These are phyloP conservation scores for Metschnikowia peoriensis DNA, from an alignment of 805 yeast species.

Conservation along the genomic window DNA sequence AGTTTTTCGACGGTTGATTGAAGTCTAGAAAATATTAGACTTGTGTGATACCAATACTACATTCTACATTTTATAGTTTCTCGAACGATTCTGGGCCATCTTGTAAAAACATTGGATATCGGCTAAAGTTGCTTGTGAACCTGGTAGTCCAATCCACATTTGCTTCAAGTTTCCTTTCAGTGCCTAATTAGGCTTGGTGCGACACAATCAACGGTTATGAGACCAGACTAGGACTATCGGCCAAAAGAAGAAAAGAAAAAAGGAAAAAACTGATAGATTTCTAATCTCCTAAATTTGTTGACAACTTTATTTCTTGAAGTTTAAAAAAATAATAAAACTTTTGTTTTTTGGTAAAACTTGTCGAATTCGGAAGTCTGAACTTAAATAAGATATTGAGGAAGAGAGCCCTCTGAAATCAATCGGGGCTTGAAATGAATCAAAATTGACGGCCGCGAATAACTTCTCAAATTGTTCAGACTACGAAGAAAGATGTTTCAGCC, in stretches of 20 bases:
- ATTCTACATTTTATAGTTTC: not conserved
- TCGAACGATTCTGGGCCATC: not conserved
- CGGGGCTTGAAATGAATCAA: not conserved
- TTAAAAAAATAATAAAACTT: no score
- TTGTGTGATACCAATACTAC: not conserved
- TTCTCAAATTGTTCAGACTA: not conserved
- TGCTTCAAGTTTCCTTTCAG: not conserved
- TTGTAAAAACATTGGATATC: not conserved
- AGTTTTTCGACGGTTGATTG: not conserved
- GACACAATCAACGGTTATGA: not conserved
- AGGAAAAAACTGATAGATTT: no score
- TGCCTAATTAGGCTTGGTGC: not conserved
- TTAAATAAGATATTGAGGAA: not conserved
- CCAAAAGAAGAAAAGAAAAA: not conserved
- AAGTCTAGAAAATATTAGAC: not conserved
- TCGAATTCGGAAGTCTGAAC: not conserved
- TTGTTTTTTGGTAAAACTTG: not conserved
- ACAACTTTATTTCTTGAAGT: no score
- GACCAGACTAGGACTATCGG: not conserved
- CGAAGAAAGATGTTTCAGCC: not conserved
- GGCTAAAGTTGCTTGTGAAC: not conserved
- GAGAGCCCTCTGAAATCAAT: no score
- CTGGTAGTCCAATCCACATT: not conserved
- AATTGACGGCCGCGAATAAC: not conserved
- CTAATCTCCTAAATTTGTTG: no score